Conservation (phyloP, 2,329 filamentous ascomycete genomes). For the Sarocladium kiliense region DNA sequence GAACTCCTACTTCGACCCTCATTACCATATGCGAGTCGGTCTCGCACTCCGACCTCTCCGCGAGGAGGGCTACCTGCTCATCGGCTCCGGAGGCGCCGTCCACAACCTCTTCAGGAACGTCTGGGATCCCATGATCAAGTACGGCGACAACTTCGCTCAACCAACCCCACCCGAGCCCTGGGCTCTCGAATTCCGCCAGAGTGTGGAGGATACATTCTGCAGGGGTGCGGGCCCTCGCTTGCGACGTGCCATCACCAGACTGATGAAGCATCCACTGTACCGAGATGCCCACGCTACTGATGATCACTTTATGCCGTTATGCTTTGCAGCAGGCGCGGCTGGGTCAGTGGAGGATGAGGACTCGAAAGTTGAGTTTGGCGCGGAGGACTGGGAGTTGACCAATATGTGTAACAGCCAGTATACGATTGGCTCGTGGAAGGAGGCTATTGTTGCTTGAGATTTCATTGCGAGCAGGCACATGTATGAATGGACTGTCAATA, state of each 20-base stretch:
- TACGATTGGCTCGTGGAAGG: slow-evolving; percentile 28
- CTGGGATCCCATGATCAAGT: slow-evolving; percentile 56
- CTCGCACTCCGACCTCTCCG: slow-evolving; percentile 50
- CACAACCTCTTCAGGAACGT: slow-evolving; percentile 66
- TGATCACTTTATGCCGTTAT: slow-evolving; percentile 63
- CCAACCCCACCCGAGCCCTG: slow-evolving; percentile 26
- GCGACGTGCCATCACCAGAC: slow-evolving; percentile 31
- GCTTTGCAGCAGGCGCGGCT: slow-evolving; percentile 56
- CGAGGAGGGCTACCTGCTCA: slow-evolving; percentile 44
- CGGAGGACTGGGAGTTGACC: slow-evolving; percentile 61
- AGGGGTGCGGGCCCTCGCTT: background rate
- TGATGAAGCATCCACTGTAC: slow-evolving; percentile 65
- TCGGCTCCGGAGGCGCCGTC: slow-evolving; percentile 57
- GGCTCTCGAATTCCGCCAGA: slow-evolving; percentile 6
- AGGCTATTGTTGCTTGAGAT: background rate
- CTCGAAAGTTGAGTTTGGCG: slow-evolving; percentile 37
- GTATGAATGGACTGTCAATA: no score
- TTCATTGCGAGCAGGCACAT: no score
- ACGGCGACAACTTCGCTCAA: slow-evolving; percentile 1
- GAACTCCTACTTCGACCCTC: slow-evolving; percentile 34
- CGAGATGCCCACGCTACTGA: slow-evolving; percentile 65
- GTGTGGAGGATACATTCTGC: slow-evolving; percentile 1
- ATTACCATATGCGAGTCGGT: slow-evolving; percentile 48
- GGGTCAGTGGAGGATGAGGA: slow-evolving; percentile 43
- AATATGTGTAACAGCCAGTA: slow-evolving; percentile 62